These are phyloP conservation scores for Gillenia trifoliata DNA, from an alignment of 306 rosid genomes.

Conservation along the genomic window DNA sequence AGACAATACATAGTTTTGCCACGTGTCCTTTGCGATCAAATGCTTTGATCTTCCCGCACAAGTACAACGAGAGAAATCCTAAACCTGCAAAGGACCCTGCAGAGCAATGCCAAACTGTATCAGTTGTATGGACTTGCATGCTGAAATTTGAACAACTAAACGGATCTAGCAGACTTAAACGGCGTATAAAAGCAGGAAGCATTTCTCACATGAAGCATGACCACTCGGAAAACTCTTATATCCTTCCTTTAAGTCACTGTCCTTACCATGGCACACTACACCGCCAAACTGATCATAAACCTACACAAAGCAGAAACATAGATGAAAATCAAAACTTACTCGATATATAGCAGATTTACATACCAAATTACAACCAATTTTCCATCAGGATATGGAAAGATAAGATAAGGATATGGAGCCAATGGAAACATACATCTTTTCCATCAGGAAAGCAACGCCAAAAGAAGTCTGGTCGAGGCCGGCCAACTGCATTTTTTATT, in stretches of 20 bases:
- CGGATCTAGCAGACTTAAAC: background rate
- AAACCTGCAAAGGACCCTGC: constrained; percentile 95
- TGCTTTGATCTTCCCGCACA: constrained; percentile 74
- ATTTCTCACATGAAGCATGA: constrained; percentile 78
- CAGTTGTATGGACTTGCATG: background rate
- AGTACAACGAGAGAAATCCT: constrained; percentile 73
- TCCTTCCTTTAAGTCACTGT: constrained; percentile 75
- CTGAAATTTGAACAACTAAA: background rate
- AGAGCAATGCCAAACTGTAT: background rate
- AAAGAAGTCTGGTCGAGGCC: constrained; percentile 96
- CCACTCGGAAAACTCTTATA: constrained; percentile 98
- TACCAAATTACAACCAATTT: background rate
- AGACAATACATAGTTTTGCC: constrained; percentile 69
- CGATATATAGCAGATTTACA: background rate
- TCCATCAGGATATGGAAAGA: background rate
- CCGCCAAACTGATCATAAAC: constrained; percentile 55
- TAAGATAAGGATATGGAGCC: background rate
- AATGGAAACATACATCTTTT: constrained; percentile 33
- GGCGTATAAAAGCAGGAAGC: background rate
- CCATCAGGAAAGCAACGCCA: constrained; percentile 99
- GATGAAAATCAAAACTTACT: background rate
- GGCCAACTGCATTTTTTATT: constrained; percentile 77
- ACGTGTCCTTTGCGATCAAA: constrained; percentile 77
- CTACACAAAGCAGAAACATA: constrained; percentile 24
- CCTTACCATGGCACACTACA: constrained; percentile 75